Conservation (phyloP, 2,329 filamentous ascomycete species). For the Aspergillus eucalypticola region DNA sequence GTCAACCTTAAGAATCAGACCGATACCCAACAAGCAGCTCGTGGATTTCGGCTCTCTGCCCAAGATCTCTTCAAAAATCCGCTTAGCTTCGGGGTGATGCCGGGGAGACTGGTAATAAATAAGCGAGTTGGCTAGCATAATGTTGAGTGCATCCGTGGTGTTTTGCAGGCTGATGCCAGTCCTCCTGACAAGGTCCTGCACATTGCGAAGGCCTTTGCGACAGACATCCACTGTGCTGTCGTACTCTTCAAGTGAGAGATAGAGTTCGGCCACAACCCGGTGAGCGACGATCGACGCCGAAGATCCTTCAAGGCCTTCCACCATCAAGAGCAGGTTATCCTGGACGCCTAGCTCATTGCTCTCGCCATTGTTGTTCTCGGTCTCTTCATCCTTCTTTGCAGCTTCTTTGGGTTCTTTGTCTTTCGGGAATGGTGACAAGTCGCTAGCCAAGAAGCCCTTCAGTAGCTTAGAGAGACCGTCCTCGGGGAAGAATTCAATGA, state of each 20-base stretch:
- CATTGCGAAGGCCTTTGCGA: constrained; percentile 67
- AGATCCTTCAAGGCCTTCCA: constrained; percentile 65
- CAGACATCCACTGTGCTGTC: constrained; percentile 77
- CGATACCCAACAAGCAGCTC: constrained; percentile 81
- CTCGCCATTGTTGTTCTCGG: constrained; percentile 44
- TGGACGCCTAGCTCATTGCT: constrained; percentile 63
- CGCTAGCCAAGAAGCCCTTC: constrained; percentile 77
- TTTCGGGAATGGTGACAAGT: constrained; percentile 75
- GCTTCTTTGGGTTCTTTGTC: constrained; percentile 35
- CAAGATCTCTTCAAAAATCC: constrained; percentile 81
- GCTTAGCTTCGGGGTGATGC: constrained; percentile 83
- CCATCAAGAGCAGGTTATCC: constrained; percentile 79
- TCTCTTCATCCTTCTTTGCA: constrained; percentile 13
- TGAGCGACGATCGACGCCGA: constrained; percentile 77
- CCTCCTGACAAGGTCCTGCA: constrained; percentile 62
- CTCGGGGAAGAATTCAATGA: constrained; percentile 79
- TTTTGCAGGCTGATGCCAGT: constrained; percentile 70
- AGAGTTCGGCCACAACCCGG: constrained; percentile 79
- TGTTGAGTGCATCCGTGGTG: constrained; percentile 70
- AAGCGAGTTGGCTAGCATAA: constrained; percentile 80
- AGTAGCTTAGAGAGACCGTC: constrained; percentile 80
- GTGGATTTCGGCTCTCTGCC: constrained; percentile 74
- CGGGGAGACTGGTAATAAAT: constrained; percentile 88
- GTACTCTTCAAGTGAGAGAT: constrained; percentile 80
- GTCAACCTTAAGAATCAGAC: constrained; percentile 89